Evolutionary conservation across 2,329 filamentous ascomycete genomes (phyloP), one percentile per base, ranked within the genome.

Genomic region (Ramichloridium luteum): DNA sequence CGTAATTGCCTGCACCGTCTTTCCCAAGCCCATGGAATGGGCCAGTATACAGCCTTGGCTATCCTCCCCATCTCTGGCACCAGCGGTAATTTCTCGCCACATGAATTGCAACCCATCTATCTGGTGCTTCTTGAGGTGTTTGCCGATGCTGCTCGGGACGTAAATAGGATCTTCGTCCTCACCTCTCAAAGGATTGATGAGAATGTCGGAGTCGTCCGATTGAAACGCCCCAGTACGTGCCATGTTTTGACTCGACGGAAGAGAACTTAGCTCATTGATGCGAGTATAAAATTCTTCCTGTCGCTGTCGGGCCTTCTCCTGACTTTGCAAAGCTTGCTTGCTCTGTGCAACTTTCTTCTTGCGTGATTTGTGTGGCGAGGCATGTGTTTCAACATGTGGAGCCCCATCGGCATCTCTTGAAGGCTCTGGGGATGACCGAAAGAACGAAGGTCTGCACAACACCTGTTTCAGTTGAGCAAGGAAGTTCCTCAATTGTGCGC

Each of bases 11-110:
- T 93, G 85, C 77, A 93, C 84, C 0, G 85, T 92, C 60, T 93
- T 94, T 11, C 85, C 85, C 2, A 93, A 60, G 2, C 86, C 86
- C 85, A 93, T 93, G 0, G 81, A 83, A 53, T 93, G 85, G 4
- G 85, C 80, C 13, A 93, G 64, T 9, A 93, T 65, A 49, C 82
- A 92, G 2, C 85, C 85, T 54, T 85, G 76, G 12, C 65, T 59
- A 34, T 75, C 68, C 5, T 43, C 41, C 4, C 45, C 47, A n/a
- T 33, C 35, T 8, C 20, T n/a, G 9, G 13, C 22, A 5, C 38
- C 37, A 17, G 68, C 65, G 4, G 88, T 71, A 27, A 93, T 62
- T 41, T 88, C 79, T 43, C 84, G 76, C 84, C 86, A 94, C 64
- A 94, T 71, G 55, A 93, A 93, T 8, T 77, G 76, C 13, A 93